Conservation (phyloP, 495 filamentous ascomycete species). For the Trichocladium antarcticum region DNA sequence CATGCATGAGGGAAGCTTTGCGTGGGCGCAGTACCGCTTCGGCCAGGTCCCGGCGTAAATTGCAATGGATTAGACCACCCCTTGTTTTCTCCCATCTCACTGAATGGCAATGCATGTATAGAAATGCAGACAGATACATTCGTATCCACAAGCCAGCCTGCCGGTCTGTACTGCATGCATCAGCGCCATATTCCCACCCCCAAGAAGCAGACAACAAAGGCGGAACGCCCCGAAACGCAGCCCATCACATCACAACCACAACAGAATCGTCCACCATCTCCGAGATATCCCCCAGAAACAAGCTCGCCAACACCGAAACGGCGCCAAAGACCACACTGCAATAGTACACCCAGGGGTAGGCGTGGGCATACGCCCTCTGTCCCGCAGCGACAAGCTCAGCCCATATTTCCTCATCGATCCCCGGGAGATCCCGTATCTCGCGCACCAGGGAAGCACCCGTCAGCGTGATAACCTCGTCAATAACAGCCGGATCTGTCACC, state of each 20-base stretch:
- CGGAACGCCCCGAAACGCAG: no score
- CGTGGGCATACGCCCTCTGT: conserved; percentile 49
- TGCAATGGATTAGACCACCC: no score
- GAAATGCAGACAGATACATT: no score
- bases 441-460: conserved; percentile 47
- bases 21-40: conserved; percentile 68
- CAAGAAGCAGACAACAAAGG: no score
- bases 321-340: conserved; percentile 56
- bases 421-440: conserved; percentile 43
- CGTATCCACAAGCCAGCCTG: no score
- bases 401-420: conserved; percentile 46
- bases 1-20: conserved; percentile 53
- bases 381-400: conserved; percentile 51
- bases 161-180: not conserved
- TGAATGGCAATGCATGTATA: no score
- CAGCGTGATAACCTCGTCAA: conserved; percentile 42
- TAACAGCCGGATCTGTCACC: conserved; percentile 39
- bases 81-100: no score
- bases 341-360: conserved; percentile 59
- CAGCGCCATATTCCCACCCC: not conserved
- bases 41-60: conserved; percentile 39
- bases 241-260: conserved; percentile 48
- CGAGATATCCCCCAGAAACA: conserved; percentile 53
- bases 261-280: conserved; percentile 60
- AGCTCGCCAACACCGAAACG: conserved; percentile 50